phyloP scores from a whole-genome alignment of 1,139 yeast genomes.

The Pichia sp. region DNA sequence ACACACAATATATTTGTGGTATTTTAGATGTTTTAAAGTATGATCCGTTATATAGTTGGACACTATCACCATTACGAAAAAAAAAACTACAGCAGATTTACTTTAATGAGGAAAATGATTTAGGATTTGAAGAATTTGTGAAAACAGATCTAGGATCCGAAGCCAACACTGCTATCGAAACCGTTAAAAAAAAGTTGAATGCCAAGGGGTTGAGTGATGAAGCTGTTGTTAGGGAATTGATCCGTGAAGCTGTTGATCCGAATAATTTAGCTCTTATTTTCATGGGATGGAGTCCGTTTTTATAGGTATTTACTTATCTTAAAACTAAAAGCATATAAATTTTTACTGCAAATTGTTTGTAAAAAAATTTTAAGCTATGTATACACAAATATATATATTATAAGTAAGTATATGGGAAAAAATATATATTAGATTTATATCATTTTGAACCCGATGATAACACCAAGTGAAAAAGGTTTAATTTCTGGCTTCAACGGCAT shows the following conservation, averaged over 20 bases:
- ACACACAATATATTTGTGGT: conserved; percentile 66
- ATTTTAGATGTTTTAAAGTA: conserved; percentile 81
- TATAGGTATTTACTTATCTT: conserved; percentile 21
- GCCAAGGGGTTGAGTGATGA: conserved; percentile 72
- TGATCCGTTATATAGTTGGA: conserved; percentile 94
- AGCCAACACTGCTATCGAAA: conserved; percentile 70
- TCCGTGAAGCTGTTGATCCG: conserved; percentile 67
- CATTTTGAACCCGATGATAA: too few species aligned
- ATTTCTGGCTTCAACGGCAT: conserved; percentile 4
- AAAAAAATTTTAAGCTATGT: too few species aligned
- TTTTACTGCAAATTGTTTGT: too few species aligned
- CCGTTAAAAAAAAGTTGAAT: conserved; percentile 62
- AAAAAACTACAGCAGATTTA: conserved; percentile 45
- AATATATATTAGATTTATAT: neutral
- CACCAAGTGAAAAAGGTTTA: too few species aligned
- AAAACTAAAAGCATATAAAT: too few species aligned
- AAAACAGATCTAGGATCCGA: conserved; percentile 53
- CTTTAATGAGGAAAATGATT: conserved; percentile 53
- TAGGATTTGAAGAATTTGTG: conserved; percentile 54
- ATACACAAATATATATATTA: too few species aligned
- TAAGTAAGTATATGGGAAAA: neutral
- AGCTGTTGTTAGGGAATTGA: conserved; percentile 75
- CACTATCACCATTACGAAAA: conserved; percentile 63
- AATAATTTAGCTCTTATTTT: conserved; percentile 69
- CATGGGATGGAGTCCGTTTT: conserved; percentile 75